A percentile compares a stretch with the other conserved stretches of the same genome.
Evolutionary conservation across 2,329 filamentous ascomycete genomes (phyloP).

Genomic region (Apiospora malaysiana): DNA sequence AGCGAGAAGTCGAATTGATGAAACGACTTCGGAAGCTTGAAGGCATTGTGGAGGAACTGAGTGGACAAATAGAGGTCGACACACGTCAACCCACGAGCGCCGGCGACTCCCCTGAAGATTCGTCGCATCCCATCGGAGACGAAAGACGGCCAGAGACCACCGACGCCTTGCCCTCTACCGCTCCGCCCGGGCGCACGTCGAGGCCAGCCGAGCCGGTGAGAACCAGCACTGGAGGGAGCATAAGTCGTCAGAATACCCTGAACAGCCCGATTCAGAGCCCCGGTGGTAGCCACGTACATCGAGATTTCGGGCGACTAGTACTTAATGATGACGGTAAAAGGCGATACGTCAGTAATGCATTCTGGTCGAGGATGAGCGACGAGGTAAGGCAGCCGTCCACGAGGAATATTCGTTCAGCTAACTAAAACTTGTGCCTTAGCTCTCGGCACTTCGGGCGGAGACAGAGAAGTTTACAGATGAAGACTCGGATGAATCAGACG

Average conservation of each 20-base stretch:
- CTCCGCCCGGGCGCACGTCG: background rate
- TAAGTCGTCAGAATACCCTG: background rate
- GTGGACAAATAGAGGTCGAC: slow-evolving; percentile 67
- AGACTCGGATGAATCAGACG: slow-evolving; percentile 64
- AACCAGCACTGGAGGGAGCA: background rate
- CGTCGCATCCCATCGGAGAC: slow-evolving; percentile 30
- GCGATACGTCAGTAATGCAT: slow-evolving; percentile 77
- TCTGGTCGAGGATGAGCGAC: slow-evolving; percentile 78
- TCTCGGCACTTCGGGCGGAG: slow-evolving; percentile 55
- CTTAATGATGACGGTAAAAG: slow-evolving; percentile 71
- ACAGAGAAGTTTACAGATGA: slow-evolving; percentile 55
- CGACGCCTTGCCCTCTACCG: slow-evolving; percentile 27
- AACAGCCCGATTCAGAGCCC: slow-evolving; percentile 35
- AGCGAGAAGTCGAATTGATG: slow-evolving; percentile 71
- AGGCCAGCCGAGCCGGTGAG: background rate
- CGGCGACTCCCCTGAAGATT: slow-evolving; percentile 47
- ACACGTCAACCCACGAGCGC: slow-evolving; percentile 43
- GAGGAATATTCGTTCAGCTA: slow-evolving; percentile 17
- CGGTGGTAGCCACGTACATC: slow-evolving; percentile 44
- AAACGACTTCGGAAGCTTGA: slow-evolving; percentile 76
- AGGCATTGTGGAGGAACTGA: slow-evolving; percentile 74
- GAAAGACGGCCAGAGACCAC: slow-evolving; percentile 20
- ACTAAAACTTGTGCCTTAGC: slow-evolving; percentile 36
- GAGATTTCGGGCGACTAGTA: slow-evolving; percentile 71
- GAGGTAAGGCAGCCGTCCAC: slow-evolving; percentile 57